Conservation (phyloP, 371 early-diverging fungal species). For the Apophysomyces sp. region DNA sequence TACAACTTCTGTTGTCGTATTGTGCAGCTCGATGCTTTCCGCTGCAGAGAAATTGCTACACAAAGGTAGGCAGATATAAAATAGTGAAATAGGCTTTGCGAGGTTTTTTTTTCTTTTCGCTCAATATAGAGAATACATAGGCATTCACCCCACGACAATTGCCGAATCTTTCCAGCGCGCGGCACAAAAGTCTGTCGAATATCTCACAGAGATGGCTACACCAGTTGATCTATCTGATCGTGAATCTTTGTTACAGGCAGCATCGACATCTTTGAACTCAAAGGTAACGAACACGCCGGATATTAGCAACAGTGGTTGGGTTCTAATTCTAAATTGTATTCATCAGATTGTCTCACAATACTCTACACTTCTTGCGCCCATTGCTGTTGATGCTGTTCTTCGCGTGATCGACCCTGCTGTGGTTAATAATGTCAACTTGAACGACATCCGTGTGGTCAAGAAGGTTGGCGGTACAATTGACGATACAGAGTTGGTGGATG, state of each 20-base stretch:
- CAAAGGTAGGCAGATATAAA: constrained; percentile 57
- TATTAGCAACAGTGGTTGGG: background rate
- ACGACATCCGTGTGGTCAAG: constrained; percentile 93
- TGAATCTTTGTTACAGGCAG: constrained; percentile 88
- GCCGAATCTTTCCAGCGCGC: constrained; percentile 94
- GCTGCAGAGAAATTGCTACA: constrained; percentile 87
- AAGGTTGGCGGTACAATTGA: constrained; percentile 98
- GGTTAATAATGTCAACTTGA: constrained; percentile 86
- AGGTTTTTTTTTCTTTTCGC: too few relatives aligned
- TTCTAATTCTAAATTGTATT: background rate
- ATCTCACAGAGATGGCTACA: constrained; percentile 84
- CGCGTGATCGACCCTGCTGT: constrained; percentile 84
- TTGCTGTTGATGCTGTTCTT: constrained; percentile 96
- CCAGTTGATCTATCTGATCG: constrained; percentile 82
- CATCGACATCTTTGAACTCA: constrained; percentile 95
- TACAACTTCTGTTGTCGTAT: constrained; percentile 98
- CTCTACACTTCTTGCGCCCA: constrained; percentile 87
- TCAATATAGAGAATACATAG: constrained; percentile 29
- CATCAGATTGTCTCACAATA: constrained; percentile 90
- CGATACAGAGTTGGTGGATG: constrained; percentile 91
- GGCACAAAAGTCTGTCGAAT: constrained; percentile 79
- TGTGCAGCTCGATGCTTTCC: constrained; percentile 87
- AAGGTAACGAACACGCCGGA: constrained; percentile 68
- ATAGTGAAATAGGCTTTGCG: too few relatives aligned
- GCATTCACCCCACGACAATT: constrained; percentile 97